phyloP scores from a whole-genome alignment of 345 rosid species.

The Pistacia vera region DNA sequence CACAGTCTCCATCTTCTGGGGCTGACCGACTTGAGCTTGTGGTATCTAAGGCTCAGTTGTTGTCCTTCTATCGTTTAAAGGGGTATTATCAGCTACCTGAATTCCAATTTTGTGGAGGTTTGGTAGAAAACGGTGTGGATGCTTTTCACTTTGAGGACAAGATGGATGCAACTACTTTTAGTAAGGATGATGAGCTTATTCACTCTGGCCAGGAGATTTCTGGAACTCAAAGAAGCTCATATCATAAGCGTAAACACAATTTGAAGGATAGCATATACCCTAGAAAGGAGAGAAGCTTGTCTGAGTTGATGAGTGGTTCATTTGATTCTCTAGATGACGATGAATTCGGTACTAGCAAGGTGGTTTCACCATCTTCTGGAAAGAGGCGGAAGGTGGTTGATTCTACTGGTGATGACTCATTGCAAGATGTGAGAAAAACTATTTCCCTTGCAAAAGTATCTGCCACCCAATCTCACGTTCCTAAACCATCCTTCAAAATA shows the following conservation, averaged over 20 bases:
- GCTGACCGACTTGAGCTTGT: conserved; percentile 57
- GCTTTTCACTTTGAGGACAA: conserved; percentile 25
- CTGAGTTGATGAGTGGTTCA: conserved; percentile 52
- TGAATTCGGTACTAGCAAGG: conserved; percentile 37
- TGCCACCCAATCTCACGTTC: conserved; percentile 24
- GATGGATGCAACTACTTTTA: conserved; percentile 17
- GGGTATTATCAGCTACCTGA: conserved; percentile 58
- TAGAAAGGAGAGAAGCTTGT: conserved; percentile 51
- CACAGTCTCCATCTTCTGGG: conserved; percentile 45
- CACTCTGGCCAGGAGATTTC: conserved; percentile 24
- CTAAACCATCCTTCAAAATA: conserved; percentile 84
- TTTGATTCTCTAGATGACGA: conserved; percentile 48
- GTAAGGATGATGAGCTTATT: conserved; percentile 26
- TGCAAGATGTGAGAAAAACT: conserved; percentile 58
- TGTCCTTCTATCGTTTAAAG: conserved; percentile 51
- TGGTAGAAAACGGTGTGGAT: conserved; percentile 35
- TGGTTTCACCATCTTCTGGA: conserved; percentile 44
- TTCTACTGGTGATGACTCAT: conserved; percentile 46
- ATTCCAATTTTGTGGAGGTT: conserved; percentile 38
- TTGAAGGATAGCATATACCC: conserved; percentile 50
- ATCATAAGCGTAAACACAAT: conserved; percentile 67
- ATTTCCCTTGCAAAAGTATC: conserved; percentile 68
- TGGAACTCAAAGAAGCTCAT: conserved; percentile 35
- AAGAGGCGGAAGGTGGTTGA: conserved; percentile 60
- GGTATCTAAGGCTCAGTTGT: conserved; percentile 58